phyloP scores from a whole-genome alignment of 2,329 filamentous ascomycete genomes.

The Pseudopyrenochaeta lycopersici region DNA sequence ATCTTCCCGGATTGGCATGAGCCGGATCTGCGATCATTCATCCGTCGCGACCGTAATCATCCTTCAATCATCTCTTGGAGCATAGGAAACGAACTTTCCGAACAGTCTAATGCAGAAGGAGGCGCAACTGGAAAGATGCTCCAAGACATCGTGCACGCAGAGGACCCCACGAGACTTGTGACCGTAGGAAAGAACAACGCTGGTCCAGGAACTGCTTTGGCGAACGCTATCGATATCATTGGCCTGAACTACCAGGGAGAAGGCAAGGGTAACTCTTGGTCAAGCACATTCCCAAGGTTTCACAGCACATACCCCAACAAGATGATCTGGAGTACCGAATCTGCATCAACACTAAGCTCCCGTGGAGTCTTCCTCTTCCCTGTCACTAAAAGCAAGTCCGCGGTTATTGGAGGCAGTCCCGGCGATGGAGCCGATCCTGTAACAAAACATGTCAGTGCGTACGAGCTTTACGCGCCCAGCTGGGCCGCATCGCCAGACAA shows the following conservation, averaged over 20 bases:
- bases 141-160: conserved; percentile 52
- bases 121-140: conserved; percentile 40
- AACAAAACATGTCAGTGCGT: conserved; percentile 54
- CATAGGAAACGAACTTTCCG: conserved; percentile 63
- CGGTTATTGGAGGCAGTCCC: conserved; percentile 46
- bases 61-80: conserved; percentile 63
- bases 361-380: conserved; percentile 64
- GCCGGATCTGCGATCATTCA: conserved; percentile 59
- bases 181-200: conserved; percentile 60
- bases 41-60: conserved; percentile 65
- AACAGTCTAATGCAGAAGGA: conserved; percentile 54
- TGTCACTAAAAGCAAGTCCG: conserved; percentile 50
- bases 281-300: conserved; percentile 51
- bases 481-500: conserved; percentile 62
- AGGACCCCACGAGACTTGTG: conserved; percentile 57
- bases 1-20: conserved; percentile 64
- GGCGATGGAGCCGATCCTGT: conserved; percentile 47
- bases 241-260: conserved; percentile 66
- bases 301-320: conserved; percentile 57
- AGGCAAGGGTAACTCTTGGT: conserved; percentile 39
- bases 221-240: conserved; percentile 55
- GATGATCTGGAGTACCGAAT: conserved; percentile 40
- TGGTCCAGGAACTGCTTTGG: conserved; percentile 50
- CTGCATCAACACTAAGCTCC: conserved; percentile 55
- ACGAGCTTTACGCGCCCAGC: conserved; percentile 59